Evolutionary conservation across 306 rosid genomes (phyloP).

Genomic region (Bauhinia variegata): DNA sequence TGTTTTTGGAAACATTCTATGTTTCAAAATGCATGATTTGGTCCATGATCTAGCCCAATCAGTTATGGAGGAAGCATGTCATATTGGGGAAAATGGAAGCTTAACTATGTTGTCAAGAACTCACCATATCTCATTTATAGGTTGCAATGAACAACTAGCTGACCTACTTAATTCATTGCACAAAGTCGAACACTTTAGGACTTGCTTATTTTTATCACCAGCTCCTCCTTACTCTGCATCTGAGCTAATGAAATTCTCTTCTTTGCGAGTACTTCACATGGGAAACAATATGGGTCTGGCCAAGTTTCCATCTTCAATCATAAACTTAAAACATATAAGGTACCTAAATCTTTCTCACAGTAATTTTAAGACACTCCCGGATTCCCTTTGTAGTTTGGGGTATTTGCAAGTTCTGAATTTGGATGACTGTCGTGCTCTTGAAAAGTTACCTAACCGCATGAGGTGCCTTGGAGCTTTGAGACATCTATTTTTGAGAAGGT

Average conservation of each 20-base stretch:
- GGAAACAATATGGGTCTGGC: too few species aligned
- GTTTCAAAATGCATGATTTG: slow-evolving; percentile 31
- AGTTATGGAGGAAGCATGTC: slow-evolving; percentile 1
- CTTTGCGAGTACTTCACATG: slow-evolving; percentile 14
- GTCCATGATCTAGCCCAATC: slow-evolving; percentile 36
- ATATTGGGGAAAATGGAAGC: neutral
- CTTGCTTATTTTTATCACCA: neutral
- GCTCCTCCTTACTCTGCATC: too few species aligned
- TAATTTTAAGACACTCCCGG: neutral
- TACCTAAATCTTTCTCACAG: neutral
- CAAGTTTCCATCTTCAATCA: neutral
- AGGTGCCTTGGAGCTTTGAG: slow-evolving; percentile 9
- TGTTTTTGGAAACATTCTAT: neutral
- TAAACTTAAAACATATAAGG: slow-evolving; percentile 26
- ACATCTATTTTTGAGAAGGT: slow-evolving; percentile 11
- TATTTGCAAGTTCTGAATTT: slow-evolving; percentile 26
- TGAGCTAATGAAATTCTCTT: neutral
- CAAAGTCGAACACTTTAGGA: neutral
- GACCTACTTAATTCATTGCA: too few species aligned
- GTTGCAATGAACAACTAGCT: too few species aligned
- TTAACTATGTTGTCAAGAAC: neutral
- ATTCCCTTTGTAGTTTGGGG: slow-evolving; percentile 7
- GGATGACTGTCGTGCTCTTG: neutral
- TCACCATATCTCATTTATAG: neutral
- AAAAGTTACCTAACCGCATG: neutral